Base-by-base conservation (phyloP, 257 asterid species). In the Coffea eugenioides region DNA sequence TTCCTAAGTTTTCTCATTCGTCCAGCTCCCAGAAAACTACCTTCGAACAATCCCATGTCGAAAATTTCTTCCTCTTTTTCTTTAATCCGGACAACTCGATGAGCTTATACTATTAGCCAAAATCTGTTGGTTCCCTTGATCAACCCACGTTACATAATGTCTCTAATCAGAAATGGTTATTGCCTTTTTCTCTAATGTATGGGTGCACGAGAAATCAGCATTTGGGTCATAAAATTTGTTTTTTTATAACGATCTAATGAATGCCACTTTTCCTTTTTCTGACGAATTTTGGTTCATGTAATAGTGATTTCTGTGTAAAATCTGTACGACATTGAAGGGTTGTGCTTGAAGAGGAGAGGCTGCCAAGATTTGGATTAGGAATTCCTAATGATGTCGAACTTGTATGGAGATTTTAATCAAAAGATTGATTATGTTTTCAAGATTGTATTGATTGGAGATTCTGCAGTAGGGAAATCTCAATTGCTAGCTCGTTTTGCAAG, bases 391-490 rank as follows among this genome's bases (percentile, higher is more conserved):
- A 94, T 94, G 95, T 87, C 98, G 83, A 94, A 88, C 84, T 73
- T 86, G 69, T 87, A 90, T 73, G 97, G 95, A 77, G 93, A 89
- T 82, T 93, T 89, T 80, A 90, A 88, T 83, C 96, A 94, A 83
- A 91, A 92, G 87, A 90, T 94, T 48, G 98, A 94, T 89, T 94
- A 92, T 78, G 98, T 94, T 80, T 94, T 92, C 75, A 94, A 94
- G 87, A 84, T 94, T 43, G 98, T 94, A 3, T 75, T 94, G 87
- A 94, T 91, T 72, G 98, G 98, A 57, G 97, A 92, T 82, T 94
- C 97, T 0, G 94, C 97, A 0, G 98, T 94, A 0, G 98, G 98
- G 18, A 94, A 94, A 91, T 94, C 98, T 67, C 98, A 94, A 78
- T 88, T 94, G 83, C 77, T 94, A 87, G 90, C 97, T 83, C 86